Conservation (phyloP, 1,284 basidiomycete species). For the Tetrapyrgos nigripes region DNA sequence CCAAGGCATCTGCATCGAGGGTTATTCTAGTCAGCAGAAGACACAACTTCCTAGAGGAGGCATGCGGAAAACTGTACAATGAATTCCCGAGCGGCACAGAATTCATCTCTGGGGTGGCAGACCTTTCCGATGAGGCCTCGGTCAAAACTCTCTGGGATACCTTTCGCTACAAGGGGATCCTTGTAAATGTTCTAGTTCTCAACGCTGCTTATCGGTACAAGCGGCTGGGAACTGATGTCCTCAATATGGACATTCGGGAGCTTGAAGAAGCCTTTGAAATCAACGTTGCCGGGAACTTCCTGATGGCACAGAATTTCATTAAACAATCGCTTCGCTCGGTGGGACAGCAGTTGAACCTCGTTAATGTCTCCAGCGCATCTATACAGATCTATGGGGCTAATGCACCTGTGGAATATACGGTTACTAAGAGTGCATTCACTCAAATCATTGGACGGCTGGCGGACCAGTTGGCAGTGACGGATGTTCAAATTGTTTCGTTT, state of each 20-base stretch:
- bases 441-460: background rate
- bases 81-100: background rate
- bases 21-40: background rate
- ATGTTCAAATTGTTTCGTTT: constrained; percentile 5
- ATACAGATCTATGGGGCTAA: background rate
- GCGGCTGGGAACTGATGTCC: background rate
- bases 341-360: background rate
- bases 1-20: background rate
- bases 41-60: background rate
- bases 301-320: background rate
- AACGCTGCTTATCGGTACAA: constrained; percentile 1
- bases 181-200: constrained; percentile 1
- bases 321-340: background rate
- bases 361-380: background rate
- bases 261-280: background rate
- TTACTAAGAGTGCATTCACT: background rate
- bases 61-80: background rate
- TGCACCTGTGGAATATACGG: background rate
- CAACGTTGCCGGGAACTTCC: constrained; percentile 2
- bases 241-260: background rate
- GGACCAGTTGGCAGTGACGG: background rate
- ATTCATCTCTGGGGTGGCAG: background rate
- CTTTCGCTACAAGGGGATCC: background rate
- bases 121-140: background rate
- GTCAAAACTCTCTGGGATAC: background rate